These are phyloP conservation scores for Pyricularia grisea DNA, from an alignment of 2,329 filamentous ascomycete genomes.

Conservation along the genomic window DNA sequence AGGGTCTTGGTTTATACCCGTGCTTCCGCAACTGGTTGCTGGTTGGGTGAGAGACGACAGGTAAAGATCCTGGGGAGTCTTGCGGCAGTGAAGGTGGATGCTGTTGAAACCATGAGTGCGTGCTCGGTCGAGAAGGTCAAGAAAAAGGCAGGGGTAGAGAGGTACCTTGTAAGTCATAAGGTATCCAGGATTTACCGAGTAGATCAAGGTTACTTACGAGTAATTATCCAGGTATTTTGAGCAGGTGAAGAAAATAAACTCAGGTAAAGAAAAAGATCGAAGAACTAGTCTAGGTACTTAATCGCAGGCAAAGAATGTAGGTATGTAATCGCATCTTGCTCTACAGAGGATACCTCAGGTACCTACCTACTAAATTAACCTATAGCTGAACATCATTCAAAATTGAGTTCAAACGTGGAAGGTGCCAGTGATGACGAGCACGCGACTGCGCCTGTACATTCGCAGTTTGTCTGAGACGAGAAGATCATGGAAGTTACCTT, in stretches of 20 bases:
- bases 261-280: not conserved
- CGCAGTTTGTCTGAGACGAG: not conserved
- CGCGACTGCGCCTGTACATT: not conserved
- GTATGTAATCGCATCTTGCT: too few relatives aligned
- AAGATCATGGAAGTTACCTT: not conserved
- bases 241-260: not conserved
- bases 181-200: not conserved
- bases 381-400: not conserved
- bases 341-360: too few relatives aligned
- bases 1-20: not conserved
- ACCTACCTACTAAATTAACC: too few relatives aligned
- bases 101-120: not conserved
- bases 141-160: not conserved
- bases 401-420: not conserved
- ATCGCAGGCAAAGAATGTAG: too few relatives aligned
- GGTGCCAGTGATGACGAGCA: not conserved
- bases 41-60: not conserved
- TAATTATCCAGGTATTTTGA: not conserved
- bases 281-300: too few relatives aligned
- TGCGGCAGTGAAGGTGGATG: not conserved
- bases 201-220: not conserved
- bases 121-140: not conserved
- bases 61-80: not conserved
- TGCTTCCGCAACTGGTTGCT: not conserved
- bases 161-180: not conserved